phyloP scores from a whole-genome alignment of 108 stramenopile genomes.

The Cyclotella baltica region DNA sequence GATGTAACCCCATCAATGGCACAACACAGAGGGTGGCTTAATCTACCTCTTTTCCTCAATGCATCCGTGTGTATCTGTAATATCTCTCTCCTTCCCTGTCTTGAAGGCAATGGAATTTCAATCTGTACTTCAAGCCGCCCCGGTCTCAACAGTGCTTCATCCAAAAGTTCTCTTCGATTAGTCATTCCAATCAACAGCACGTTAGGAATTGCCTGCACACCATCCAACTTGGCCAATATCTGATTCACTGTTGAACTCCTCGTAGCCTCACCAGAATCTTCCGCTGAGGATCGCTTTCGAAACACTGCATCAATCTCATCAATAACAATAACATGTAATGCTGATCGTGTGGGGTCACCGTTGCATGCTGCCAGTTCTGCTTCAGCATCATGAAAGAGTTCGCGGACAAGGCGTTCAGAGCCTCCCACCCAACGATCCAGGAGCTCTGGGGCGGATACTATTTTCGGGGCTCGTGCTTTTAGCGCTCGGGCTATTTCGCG shows the following conservation, averaged over 20 bases:
- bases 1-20: constrained; percentile 66
- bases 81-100: constrained; percentile 72
- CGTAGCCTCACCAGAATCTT: constrained; percentile 83
- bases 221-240: constrained; percentile 80
- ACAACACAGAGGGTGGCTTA: constrained; percentile 67
- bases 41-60: constrained; percentile 60
- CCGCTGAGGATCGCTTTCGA: constrained; percentile 69
- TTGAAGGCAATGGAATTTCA: constrained; percentile 71
- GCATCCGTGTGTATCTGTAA: constrained; percentile 75
- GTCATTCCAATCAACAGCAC: constrained; percentile 97
- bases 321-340: constrained; percentile 96
- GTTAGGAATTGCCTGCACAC: constrained; percentile 75
- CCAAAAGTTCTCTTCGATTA: constrained; percentile 93
- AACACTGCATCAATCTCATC: constrained; percentile 98
- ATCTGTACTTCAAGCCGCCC: constrained; percentile 95
- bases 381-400: constrained; percentile 95
- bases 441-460: constrained; percentile 94
- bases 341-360: constrained; percentile 75
- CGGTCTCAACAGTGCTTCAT: constrained; percentile 91
- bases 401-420: constrained; percentile 88
- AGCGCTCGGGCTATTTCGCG: constrained; percentile 91
- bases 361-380: constrained; percentile 77
- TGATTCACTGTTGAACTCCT: constrained; percentile 84
- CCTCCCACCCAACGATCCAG: constrained; percentile 97
- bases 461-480: constrained; percentile 88